A percentile compares a stretch with the other conserved stretches of the same genome.
Evolutionary conservation across 306 rosid species (phyloP).

Genomic region (Biancaea sappan): DNA sequence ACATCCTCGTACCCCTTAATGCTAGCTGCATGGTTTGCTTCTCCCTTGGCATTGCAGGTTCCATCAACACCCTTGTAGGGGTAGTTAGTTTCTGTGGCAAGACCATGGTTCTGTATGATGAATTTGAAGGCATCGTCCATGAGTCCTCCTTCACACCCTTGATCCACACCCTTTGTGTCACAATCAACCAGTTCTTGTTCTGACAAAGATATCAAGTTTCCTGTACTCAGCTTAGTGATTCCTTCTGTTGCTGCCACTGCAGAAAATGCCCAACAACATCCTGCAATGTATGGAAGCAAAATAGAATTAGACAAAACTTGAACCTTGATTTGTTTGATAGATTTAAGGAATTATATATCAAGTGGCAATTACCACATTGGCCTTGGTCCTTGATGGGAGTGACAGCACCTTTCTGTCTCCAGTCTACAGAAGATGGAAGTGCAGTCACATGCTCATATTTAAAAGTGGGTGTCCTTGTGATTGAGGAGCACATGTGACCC

Average conservation of each 20-base stretch:
- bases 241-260: too few relatives aligned
- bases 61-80: too few relatives aligned
- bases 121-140: slow-evolving; percentile 27
- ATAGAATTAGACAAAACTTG: neutral
- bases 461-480: slow-evolving; percentile 5
- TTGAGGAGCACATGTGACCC: slow-evolving; percentile 24
- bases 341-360: too few relatives aligned
- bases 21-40: neutral
- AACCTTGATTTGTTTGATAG: neutral
- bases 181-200: too few relatives aligned
- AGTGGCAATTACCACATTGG: slow-evolving; percentile 23
- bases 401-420: slow-evolving; percentile 35
- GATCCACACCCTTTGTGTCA: too few relatives aligned
- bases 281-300: neutral
- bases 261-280: too few relatives aligned
- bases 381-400: slow-evolving; percentile 42
- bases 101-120: slow-evolving; percentile 20
- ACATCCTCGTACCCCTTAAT: neutral
- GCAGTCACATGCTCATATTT: slow-evolving; percentile 24
- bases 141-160: neutral
- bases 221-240: too few relatives aligned
- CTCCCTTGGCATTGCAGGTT: neutral
- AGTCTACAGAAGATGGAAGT: slow-evolving; percentile 20
- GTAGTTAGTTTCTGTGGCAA: slow-evolving; percentile 7
- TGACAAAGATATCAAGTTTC: too few relatives aligned